phyloP scores from a whole-genome alignment of 1,284 basidiomycete species.

The Mycena sp. region DNA sequence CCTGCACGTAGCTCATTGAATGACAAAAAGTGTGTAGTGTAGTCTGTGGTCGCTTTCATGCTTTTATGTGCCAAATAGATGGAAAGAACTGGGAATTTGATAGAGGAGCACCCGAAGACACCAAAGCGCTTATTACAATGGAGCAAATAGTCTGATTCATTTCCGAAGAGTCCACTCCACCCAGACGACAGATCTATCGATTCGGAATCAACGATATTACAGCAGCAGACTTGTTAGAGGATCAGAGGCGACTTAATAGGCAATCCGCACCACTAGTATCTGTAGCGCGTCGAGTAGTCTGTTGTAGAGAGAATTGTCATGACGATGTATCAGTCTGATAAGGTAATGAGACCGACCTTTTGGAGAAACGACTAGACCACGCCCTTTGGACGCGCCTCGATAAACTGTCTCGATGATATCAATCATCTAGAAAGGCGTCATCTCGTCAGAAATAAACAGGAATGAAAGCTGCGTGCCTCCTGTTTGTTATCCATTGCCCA shows the following conservation, averaged over 20 bases:
- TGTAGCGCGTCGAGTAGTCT: slow-evolving; percentile 89
- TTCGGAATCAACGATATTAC: too few species aligned
- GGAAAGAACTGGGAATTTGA: too few species aligned
- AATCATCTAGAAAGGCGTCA: slow-evolving; percentile 71
- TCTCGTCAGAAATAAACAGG: background rate
- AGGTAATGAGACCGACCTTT: slow-evolving; percentile 71
- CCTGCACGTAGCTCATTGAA: too few species aligned
- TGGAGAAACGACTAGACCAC: slow-evolving; percentile 97
- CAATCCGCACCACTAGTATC: slow-evolving; percentile 60
- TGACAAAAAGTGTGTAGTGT: too few species aligned
- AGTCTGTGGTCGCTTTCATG: too few species aligned
- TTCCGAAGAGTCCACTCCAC: too few species aligned
- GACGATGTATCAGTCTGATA: background rate
- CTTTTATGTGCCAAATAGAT: too few species aligned
- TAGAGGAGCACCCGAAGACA: too few species aligned
- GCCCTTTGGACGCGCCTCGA: slow-evolving; percentile 96
- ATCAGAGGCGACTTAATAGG: slow-evolving; percentile 4
- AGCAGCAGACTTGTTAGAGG: too few species aligned
- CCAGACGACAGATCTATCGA: too few species aligned
- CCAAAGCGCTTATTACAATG: too few species aligned
- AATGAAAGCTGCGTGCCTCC: slow-evolving; percentile 65
- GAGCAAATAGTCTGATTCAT: too few species aligned
- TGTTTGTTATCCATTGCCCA: slow-evolving; percentile 99
- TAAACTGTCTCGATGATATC: slow-evolving; percentile 99
- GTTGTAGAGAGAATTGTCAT: slow-evolving; percentile 15